Base-by-base conservation (phyloP, 2,329 filamentous ascomycete species). In the Penicillium rolfsii region DNA sequence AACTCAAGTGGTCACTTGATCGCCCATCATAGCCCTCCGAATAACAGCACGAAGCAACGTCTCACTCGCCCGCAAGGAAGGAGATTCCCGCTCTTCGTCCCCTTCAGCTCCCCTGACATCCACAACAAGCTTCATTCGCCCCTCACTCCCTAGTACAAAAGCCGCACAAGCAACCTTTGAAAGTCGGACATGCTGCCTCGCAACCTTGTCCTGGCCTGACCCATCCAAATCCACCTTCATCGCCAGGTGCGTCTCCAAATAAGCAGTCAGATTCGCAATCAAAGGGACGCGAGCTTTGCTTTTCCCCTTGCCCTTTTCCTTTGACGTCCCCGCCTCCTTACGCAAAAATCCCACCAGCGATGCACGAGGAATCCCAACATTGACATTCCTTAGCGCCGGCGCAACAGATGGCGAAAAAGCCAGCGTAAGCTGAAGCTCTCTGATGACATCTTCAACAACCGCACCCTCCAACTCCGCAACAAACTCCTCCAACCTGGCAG, bases 401-500 rank as follows among this genome's bases (percentile, higher is more conserved):
- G 76, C 69, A 28, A 79, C 65, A 0, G 71, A 66, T 7, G 71
- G 55, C 4, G 74, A 71, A 60, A 80, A 79, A 1, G 75, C 71
- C 5, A 80, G 56, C 0, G 77, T 78, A 14, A 79, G 65, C 35
- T 80, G 77, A 48, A 76, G 65, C 53, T 79, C 77, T 52, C 73
- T 77, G 14, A 79, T 61, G 8, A 73, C 62, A 53, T 73, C 66
- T 65, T 76, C 70, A 8, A 74, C 63, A 26, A 28, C 28, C 58
- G 38, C 35, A 50, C 33, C 49, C 58, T 41, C 58, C 59, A 70
- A 40, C 1, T 40, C 63, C 2, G 67, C 61, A 5, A 79, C 52
- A 14, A 76, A 79, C 0, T 67, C 75, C 61, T 82, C 81, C 16
- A 84, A 71, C 1, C 73, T 72, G 0, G 70, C 65, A n/a, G 79